Percentiles rank a stretch among this genome's conserved stretches.
These are phyloP conservation scores for Cryphonectria nitschkei DNA, from an alignment of 2,329 filamentous ascomycete genomes.

Conservation along the genomic window DNA sequence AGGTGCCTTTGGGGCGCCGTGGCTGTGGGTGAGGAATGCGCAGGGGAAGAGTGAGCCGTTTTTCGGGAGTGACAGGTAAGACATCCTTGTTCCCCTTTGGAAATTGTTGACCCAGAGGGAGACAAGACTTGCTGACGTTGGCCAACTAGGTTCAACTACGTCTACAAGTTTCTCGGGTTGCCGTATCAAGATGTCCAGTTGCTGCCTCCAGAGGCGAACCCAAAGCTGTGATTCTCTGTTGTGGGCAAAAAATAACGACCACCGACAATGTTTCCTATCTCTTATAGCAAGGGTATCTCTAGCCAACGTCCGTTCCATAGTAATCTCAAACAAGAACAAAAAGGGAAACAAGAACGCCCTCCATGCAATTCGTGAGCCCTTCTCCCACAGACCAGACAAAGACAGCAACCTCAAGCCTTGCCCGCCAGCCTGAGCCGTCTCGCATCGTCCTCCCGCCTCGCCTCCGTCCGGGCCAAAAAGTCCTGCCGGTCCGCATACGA, in stretches of 20 bases:
- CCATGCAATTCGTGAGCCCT: not conserved
- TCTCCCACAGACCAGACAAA: not conserved
- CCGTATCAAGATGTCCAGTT: conserved; percentile 60
- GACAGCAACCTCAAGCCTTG: conserved; percentile 30
- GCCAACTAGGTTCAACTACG: conserved; percentile 61
- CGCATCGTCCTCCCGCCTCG: conserved; percentile 63
- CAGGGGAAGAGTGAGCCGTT: conserved; percentile 67
- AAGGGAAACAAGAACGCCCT: not conserved
- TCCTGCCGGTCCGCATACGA: conserved; percentile 66
- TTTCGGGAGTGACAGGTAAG: conserved; percentile 73
- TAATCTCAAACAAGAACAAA: not conserved
- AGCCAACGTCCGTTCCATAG: conserved; percentile 6
- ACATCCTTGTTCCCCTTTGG: conserved; percentile 30
- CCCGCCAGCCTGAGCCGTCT: conserved; percentile 55
- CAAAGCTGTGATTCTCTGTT: conserved; percentile 40
- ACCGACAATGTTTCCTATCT: not conserved
- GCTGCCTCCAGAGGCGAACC: conserved; percentile 36
- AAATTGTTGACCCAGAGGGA: not conserved
- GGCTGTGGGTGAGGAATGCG: conserved; percentile 68
- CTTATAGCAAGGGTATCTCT: conserved; percentile 24
- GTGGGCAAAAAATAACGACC: not conserved
- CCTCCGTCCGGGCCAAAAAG: conserved; percentile 68
- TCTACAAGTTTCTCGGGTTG: conserved; percentile 69
- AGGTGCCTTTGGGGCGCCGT: conserved; percentile 78
- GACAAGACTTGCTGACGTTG: not conserved